phyloP scores from a whole-genome alignment of 768 basidiomycete species.

The Hericium erinaceus region DNA sequence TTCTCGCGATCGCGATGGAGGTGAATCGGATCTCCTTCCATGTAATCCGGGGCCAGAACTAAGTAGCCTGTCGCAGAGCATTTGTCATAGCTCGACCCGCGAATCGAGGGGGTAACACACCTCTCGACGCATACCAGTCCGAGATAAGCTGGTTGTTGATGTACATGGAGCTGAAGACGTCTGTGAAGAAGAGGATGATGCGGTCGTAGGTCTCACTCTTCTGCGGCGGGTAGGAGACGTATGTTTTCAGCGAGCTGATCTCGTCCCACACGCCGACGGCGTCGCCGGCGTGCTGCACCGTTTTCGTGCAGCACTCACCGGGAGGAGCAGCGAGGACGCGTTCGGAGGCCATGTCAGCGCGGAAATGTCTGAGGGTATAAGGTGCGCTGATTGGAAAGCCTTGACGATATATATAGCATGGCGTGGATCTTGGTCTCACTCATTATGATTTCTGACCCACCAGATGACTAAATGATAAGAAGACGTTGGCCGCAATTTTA shows the following conservation, averaged over 20 bases:
- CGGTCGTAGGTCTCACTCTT: neutral
- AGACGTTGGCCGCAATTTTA: too few relatives aligned
- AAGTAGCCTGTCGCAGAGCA: neutral
- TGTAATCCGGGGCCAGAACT: neutral
- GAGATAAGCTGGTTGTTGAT: neutral
- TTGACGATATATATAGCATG: too few relatives aligned
- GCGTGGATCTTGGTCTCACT: too few relatives aligned
- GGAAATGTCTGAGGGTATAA: too few relatives aligned
- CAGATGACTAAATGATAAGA: too few relatives aligned
- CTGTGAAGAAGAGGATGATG: neutral
- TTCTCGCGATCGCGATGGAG: neutral
- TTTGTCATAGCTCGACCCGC: neutral
- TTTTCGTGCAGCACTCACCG: neutral
- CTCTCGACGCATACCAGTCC: neutral
- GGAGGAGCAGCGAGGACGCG: neutral
- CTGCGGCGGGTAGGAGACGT: neutral
- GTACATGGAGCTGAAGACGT: neutral
- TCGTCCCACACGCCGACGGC: neutral
- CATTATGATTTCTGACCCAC: too few relatives aligned
- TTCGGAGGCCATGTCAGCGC: neutral
- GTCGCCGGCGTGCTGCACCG: neutral
- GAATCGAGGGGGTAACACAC: neutral
- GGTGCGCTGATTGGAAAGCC: too few relatives aligned
- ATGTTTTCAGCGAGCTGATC: neutral
- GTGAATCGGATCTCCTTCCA: neutral